phyloP scores from a whole-genome alignment of 2,329 filamentous ascomycete genomes.

The Ascochyta clinopodiicola region DNA sequence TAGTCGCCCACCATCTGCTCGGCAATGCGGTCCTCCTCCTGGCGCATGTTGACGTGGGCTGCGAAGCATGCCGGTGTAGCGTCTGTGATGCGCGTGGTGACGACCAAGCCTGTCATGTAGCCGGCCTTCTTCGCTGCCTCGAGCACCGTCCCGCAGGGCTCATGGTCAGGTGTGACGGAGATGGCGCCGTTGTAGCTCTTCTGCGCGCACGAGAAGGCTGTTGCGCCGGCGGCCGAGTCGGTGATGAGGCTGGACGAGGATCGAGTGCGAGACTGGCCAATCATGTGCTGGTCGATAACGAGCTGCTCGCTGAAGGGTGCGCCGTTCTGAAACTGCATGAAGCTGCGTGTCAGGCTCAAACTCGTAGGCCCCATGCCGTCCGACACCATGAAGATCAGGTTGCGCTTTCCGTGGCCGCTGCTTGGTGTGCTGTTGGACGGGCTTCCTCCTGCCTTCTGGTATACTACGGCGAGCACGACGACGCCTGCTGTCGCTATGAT shows the following conservation, averaged over 20 bases:
- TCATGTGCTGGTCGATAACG: conserved; percentile 83
- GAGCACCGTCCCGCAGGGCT: conserved; percentile 88
- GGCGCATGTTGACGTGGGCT: conserved; percentile 79
- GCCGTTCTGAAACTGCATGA: conserved; percentile 76
- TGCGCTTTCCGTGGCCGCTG: conserved; percentile 71
- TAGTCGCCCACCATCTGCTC: conserved; percentile 90
- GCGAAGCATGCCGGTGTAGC: conserved; percentile 96
- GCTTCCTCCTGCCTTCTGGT: conserved; percentile 64
- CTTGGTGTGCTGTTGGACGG: conserved; percentile 36
- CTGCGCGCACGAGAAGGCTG: conserved; percentile 87
- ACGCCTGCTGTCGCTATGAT: conserved; percentile 78
- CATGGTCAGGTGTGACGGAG: conserved; percentile 81
- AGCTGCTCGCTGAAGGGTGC: conserved; percentile 79
- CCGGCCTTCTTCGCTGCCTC: conserved; percentile 93
- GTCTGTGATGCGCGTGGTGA: conserved; percentile 93
- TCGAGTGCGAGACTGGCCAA: conserved; percentile 86
- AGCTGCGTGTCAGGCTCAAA: conserved; percentile 84
- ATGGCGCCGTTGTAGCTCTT: conserved; percentile 99
- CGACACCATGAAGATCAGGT: conserved; percentile 98
- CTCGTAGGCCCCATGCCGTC: conserved; percentile 98
- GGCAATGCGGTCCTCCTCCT: conserved; percentile 88
- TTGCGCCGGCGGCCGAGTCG: conserved; percentile 95
- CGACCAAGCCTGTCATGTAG: conserved; percentile 91
- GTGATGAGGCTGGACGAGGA: conserved; percentile 87
- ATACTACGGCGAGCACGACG: conserved; percentile 80